Evolutionary conservation across 495 filamentous ascomycete species (phyloP).

Genomic region (Hypoxylon subgilvum): DNA sequence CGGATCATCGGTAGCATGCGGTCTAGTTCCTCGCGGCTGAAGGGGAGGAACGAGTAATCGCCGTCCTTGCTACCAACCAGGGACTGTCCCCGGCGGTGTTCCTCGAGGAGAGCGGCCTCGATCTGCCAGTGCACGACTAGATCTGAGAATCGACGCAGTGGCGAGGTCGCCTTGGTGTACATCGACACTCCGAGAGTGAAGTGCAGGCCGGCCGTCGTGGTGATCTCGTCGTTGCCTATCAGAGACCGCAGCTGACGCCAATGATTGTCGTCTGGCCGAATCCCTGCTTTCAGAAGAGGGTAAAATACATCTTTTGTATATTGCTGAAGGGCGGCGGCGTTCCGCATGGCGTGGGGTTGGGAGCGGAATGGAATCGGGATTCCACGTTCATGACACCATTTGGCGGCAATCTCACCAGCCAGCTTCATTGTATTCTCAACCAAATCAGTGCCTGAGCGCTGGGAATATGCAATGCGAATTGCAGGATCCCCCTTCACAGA

Average conservation of each 20-base stretch:
- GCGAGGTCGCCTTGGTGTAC: conserved; percentile 84
- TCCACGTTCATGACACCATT: conserved; percentile 73
- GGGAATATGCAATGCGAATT: conserved; percentile 46
- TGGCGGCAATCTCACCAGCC: conserved; percentile 72
- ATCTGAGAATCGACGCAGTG: conserved; percentile 82
- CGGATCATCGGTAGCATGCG: conserved; percentile 57
- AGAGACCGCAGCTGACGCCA: conserved; percentile 67
- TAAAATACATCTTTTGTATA: conserved; percentile 58
- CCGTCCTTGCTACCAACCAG: conserved; percentile 52
- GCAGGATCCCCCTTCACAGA: conserved; percentile 46
- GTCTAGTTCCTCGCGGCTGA: conserved; percentile 63
- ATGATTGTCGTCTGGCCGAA: conserved; percentile 60
- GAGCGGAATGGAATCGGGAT: conserved; percentile 83
- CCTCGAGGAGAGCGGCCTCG: conserved; percentile 76
- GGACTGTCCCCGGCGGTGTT: conserved; percentile 60
- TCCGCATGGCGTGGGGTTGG: conserved; percentile 63
- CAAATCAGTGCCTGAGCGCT: conserved; percentile 30
- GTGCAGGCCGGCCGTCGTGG: conserved; percentile 59
- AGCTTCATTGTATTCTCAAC: conserved; percentile 72
- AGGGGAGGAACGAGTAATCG: conserved; percentile 67
- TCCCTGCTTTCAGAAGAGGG: conserved; percentile 59
- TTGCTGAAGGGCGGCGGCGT: conserved; percentile 45
- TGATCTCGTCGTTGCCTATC: conserved; percentile 59
- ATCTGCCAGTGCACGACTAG: conserved; percentile 92
- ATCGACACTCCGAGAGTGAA: conserved; percentile 66